Conservation (phyloP, 2,329 filamentous ascomycete genomes). For the Aaosphaeria pasadenensis region DNA sequence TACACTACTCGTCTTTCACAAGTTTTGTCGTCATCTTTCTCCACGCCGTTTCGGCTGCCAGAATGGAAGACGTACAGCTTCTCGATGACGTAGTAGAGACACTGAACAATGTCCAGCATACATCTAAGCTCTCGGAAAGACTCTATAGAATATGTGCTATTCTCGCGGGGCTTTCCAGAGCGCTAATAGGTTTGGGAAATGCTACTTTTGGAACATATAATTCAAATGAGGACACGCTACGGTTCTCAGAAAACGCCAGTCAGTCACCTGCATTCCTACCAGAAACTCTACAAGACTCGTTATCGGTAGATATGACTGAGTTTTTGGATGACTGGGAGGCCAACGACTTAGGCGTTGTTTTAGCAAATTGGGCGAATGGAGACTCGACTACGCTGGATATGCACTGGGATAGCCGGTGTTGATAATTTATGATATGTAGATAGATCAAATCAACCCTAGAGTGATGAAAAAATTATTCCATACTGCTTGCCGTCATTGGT, state of each 20-base stretch:
- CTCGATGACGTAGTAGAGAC: neutral
- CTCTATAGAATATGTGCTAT: neutral
- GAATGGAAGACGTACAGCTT: neutral
- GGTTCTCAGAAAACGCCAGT: neutral
- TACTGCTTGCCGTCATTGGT: too few species aligned
- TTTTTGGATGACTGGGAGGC: neutral
- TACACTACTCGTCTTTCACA: neutral
- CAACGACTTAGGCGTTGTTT: neutral
- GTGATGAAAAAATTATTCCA: too few species aligned
- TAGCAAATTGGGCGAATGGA: neutral
- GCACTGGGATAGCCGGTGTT: neutral
- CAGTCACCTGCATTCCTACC: neutral
- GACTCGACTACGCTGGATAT: neutral
- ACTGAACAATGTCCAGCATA: neutral
- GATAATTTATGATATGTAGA: neutral
- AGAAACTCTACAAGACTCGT: neutral
- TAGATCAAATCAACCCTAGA: too few species aligned
- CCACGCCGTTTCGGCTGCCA: neutral
- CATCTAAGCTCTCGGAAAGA: neutral
- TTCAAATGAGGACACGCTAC: neutral
- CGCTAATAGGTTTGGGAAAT: neutral
- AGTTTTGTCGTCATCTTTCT: constrained; percentile 2
- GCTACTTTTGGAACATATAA: neutral
- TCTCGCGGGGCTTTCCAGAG: neutral
- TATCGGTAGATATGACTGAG: neutral